These are phyloP conservation scores for Penicillium sp. DNA, from an alignment of 2,329 filamentous ascomycete species.

Conservation along the genomic window DNA sequence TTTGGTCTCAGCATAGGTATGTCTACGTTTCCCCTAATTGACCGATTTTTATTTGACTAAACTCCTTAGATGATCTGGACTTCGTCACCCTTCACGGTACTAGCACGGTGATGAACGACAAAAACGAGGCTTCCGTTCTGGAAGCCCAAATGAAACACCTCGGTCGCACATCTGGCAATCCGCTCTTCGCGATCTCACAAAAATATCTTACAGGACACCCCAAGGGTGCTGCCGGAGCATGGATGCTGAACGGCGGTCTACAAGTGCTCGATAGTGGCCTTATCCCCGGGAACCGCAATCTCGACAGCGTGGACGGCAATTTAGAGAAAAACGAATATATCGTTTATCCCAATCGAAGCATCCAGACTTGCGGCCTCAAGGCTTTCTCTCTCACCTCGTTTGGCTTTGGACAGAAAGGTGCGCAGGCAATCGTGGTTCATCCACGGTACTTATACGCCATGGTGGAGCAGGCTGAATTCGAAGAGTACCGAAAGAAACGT, in stretches of 20 bases:
- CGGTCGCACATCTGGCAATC: slow-evolving; percentile 93
- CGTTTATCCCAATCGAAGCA: slow-evolving; percentile 88
- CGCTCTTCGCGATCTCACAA: slow-evolving; percentile 95
- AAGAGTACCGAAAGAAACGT: slow-evolving; percentile 81
- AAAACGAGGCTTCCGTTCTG: slow-evolving; percentile 99
- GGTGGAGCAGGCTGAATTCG: slow-evolving; percentile 82
- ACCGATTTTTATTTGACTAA: no score
- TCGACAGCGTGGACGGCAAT: slow-evolving; percentile 91
- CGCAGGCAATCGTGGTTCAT: slow-evolving; percentile 94
- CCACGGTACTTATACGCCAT: slow-evolving; percentile 93
- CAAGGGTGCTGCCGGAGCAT: slow-evolving; percentile 97
- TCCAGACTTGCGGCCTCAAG: slow-evolving; percentile 97
- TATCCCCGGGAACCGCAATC: slow-evolving; percentile 95
- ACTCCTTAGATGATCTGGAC: slow-evolving; percentile 69
- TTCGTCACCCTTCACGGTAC: slow-evolving; percentile 99
- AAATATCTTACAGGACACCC: slow-evolving; percentile 98
- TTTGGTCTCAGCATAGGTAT: slow-evolving; percentile 84
- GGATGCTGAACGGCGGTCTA: slow-evolving; percentile 99
- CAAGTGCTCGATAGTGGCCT: slow-evolving; percentile 93
- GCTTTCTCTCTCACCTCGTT: slow-evolving; percentile 99
- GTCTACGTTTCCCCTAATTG: no score
- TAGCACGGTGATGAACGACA: slow-evolving; percentile 97
- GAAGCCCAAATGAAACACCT: slow-evolving; percentile 87
- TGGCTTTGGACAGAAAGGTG: slow-evolving; percentile 98
- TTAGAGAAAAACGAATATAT: slow-evolving; percentile 99